Evolutionary conservation across 2,329 filamentous ascomycete genomes (phyloP).

Genomic region (Reticulascus tulasneorum): DNA sequence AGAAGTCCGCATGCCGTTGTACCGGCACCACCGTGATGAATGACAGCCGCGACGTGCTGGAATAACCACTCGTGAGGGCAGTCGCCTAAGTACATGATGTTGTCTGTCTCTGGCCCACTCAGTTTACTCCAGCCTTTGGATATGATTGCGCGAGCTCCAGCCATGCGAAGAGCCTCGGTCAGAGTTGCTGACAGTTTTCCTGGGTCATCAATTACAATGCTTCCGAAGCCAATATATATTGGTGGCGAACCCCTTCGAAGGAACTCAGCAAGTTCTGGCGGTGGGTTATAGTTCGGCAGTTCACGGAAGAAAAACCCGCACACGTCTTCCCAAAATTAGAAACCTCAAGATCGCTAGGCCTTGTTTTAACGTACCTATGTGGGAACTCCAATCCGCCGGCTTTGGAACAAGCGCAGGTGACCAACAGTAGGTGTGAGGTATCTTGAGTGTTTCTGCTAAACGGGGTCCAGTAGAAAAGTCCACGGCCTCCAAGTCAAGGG

Average conservation of each 20-base stretch:
- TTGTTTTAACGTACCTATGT: conserved; percentile 43
- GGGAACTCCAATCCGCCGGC: conserved; percentile 58
- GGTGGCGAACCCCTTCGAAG: conserved; percentile 35
- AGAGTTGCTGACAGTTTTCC: conserved; percentile 32
- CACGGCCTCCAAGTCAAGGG: conserved; percentile 61
- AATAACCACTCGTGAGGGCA: conserved; percentile 57
- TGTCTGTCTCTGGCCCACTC: conserved; percentile 5
- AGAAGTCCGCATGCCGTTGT: conserved; percentile 53
- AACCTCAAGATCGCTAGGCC: not conserved
- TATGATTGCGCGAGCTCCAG: conserved; percentile 46
- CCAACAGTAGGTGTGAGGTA: conserved; percentile 79
- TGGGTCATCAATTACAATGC: conserved; percentile 44
- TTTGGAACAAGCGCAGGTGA: conserved; percentile 64
- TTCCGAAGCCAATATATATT: conserved; percentile 42
- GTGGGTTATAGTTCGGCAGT: conserved; percentile 50
- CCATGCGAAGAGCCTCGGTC: conserved; percentile 32
- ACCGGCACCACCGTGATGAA: conserved; percentile 58
- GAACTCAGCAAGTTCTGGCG: conserved; percentile 45
- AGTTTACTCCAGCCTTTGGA: conserved; percentile 29
- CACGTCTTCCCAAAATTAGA: conserved; percentile 27
- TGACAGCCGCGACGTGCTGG: conserved; percentile 47
- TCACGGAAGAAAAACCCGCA: conserved; percentile 65
- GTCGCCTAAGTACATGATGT: conserved; percentile 48
- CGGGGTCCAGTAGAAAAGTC: conserved; percentile 68
- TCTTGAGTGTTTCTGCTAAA: conserved; percentile 59